A percentile compares a stretch with the other conserved stretches of the same genome.
These are phyloP conservation scores for Allantophomopsis cytisporea DNA, from an alignment of 2,329 filamentous ascomycete species.

Conservation along the genomic window DNA sequence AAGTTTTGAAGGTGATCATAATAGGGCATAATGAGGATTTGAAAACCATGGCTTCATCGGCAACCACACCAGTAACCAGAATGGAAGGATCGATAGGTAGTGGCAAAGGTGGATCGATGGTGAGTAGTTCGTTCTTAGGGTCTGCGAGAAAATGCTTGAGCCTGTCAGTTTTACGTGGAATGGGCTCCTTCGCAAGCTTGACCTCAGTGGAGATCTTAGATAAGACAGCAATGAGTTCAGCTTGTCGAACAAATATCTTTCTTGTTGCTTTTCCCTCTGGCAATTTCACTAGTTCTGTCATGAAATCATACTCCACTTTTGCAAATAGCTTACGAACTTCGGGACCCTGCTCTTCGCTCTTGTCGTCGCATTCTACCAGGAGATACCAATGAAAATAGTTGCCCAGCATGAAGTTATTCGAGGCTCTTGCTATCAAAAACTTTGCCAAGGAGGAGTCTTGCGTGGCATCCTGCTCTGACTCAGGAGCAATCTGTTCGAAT, in stretches of 20 bases:
- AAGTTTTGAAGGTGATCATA: slow-evolving; percentile 79
- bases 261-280: slow-evolving; percentile 60
- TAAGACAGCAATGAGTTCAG: slow-evolving; percentile 75
- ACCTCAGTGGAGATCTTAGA: slow-evolving; percentile 85
- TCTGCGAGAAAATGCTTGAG: slow-evolving; percentile 78
- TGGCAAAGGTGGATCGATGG: slow-evolving; percentile 75
- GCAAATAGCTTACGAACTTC: slow-evolving; percentile 78
- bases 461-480: slow-evolving; percentile 44
- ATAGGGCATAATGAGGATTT: slow-evolving; percentile 91
- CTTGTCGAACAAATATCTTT: slow-evolving; percentile 70
- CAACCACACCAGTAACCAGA: slow-evolving; percentile 63
- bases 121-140: slow-evolving; percentile 75
- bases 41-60: slow-evolving; percentile 82
- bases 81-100: slow-evolving; percentile 80
- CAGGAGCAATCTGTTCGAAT: slow-evolving; percentile 64
- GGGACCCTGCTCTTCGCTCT: slow-evolving; percentile 57
- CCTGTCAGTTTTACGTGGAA: slow-evolving; percentile 67
- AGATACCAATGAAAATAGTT: slow-evolving; percentile 98
- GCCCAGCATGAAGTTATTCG: slow-evolving; percentile 77
- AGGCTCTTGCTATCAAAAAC: slow-evolving; percentile 80
- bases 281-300: slow-evolving; percentile 67
- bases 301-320: slow-evolving; percentile 92
- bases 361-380: slow-evolving; percentile 84
- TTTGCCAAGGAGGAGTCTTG: slow-evolving; percentile 75
- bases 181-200: slow-evolving; percentile 58